Evolutionary conservation across 2,329 filamentous ascomycete species (phyloP).

Genomic region (Claviceps sp.): DNA sequence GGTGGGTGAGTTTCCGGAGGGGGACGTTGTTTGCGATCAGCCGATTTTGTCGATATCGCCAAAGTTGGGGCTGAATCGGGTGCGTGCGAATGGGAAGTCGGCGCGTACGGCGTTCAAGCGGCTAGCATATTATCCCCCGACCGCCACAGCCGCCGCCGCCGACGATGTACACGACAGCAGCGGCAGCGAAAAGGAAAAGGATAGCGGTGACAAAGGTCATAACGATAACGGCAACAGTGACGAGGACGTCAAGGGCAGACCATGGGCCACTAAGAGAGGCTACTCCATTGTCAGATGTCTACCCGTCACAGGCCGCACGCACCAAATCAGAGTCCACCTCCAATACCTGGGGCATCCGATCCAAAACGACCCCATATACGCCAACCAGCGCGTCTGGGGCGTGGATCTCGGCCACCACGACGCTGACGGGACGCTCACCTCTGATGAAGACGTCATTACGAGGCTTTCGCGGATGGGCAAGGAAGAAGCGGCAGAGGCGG

Average conservation of each 20-base stretch:
- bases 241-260: constrained; percentile 14
- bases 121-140: constrained; percentile 78
- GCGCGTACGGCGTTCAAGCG: constrained; percentile 85
- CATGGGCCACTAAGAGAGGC: constrained; percentile 48
- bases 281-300: constrained; percentile 93
- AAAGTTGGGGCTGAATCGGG: constrained; percentile 84
- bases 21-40: constrained; percentile 82
- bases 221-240: constrained; percentile 4
- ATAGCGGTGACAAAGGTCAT: too few species aligned
- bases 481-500: constrained; percentile 76
- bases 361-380: constrained; percentile 94
- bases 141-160: not conserved
- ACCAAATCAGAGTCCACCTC: constrained; percentile 88
- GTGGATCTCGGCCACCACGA: constrained; percentile 57
- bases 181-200: too few species aligned
- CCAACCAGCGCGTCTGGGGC: constrained; percentile 86
- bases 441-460: constrained; percentile 81
- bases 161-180: too few species aligned
- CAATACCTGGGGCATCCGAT: constrained; percentile 93
- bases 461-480: constrained; percentile 85
- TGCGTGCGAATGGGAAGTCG: constrained; percentile 83
- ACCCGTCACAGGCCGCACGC: constrained; percentile 84
- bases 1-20: constrained; percentile 80
- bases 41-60: constrained; percentile 90
- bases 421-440: constrained; percentile 51